Base-by-base conservation (phyloP, 345 rosid species). In the Linum usitatissimum region DNA sequence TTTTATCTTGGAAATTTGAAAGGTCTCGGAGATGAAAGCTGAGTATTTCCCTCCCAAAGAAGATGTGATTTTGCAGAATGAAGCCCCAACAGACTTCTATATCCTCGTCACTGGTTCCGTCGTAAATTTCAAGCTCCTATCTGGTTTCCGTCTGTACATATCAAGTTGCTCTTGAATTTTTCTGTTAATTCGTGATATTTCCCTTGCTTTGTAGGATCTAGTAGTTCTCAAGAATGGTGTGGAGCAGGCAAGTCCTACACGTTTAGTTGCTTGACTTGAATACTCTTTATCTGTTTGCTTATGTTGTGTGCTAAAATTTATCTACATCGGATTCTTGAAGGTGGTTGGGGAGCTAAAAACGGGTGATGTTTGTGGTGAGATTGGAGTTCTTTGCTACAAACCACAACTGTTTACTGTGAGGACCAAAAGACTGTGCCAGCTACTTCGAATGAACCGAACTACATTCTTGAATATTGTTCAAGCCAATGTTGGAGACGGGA, bases 401-500 rank as follows among this genome's bases (percentile, higher is more conserved):
- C 99, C 97, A 55, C 95, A 93, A 49, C 82, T 87, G 53, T 87
- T 84, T 79, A 90, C 99, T 1, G 95, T 86, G 18, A 75, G 96
- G 62, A 93, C 97, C 62, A 93, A 84, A 73, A 85, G 96, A 65
- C 67, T 93, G 69, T 80, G 94, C 69, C 99, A 93, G 75, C 80
- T 93, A 8, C 79, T 93, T 49, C 96, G 96, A 53, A 69, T 90
- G 72, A 93, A 90, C 70, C 92, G 96, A 39, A 83, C 94, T 21
- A 74, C 88, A 10, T 93, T 92, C 84, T 64, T 92, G 59, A 87
- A 80, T 59, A 87, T 89, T 23, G 83, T 92, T 69, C 97, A 89
- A 67, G 87, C 96, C 56, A 92, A 92, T 72, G 82, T 89, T 53
- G 97, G 94, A 72, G 98, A 92, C 65, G 98, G 96, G 64, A 87